These are phyloP conservation scores for Phaseolus coccineus DNA, from an alignment of 331 rosid species.

Conservation along the genomic window DNA sequence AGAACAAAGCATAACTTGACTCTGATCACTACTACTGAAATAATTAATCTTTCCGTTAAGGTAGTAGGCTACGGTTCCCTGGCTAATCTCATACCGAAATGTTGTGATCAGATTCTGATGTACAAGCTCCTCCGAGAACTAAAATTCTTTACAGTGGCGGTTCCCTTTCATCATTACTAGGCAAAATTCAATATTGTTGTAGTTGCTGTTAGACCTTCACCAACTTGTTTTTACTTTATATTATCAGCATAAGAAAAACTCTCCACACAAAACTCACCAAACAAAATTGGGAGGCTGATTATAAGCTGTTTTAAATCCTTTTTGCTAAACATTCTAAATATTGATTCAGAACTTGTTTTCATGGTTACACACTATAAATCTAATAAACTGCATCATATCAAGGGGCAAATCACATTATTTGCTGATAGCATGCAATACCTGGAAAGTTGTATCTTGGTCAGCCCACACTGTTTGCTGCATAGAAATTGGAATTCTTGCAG, in stretches of 20 bases:
- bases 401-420: constrained; percentile 34
- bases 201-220: constrained; percentile 9
- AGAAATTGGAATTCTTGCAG: constrained; percentile 76
- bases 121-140: constrained; percentile 13
- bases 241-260: constrained; percentile 31
- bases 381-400: constrained; percentile 32
- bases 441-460: constrained; percentile 79
- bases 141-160: background rate
- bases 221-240: background rate
- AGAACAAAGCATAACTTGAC: constrained; percentile 23
- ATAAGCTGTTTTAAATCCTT: background rate
- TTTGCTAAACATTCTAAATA: constrained; percentile 19
- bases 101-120: background rate
- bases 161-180: constrained; percentile 15
- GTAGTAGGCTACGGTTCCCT: constrained; percentile 3
- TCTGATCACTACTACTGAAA: constrained; percentile 1
- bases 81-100: constrained; percentile 24
- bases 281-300: background rate
- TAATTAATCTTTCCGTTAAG: constrained; percentile 3
- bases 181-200: background rate
- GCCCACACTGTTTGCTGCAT: constrained; percentile 84
- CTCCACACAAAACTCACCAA: constrained; percentile 17
- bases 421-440: constrained; percentile 54
- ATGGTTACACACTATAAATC: background rate
- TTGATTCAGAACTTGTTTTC: constrained; percentile 13